These are phyloP conservation scores for Penicillium hesseltinei DNA, from an alignment of 2,329 filamentous ascomycete species.

Conservation along the genomic window DNA sequence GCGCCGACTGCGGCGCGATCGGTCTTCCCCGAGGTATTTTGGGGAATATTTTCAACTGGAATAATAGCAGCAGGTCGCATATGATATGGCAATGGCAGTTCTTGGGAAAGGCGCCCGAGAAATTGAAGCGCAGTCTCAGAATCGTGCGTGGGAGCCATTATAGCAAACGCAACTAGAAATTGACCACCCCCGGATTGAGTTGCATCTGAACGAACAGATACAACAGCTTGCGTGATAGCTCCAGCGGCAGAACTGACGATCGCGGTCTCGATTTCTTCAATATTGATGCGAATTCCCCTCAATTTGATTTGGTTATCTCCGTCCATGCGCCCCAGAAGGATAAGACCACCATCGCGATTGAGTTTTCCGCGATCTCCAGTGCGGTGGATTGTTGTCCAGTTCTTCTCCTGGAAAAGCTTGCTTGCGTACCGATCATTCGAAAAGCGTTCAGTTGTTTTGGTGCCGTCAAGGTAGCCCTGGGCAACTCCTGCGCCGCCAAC, in stretches of 20 bases:
- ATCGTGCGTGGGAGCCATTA: not conserved
- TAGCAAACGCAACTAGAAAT: conserved; percentile 18
- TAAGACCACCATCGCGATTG: conserved; percentile 25
- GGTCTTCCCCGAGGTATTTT: conserved; percentile 31
- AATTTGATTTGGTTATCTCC: conserved; percentile 33
- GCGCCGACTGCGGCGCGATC: conserved; percentile 21
- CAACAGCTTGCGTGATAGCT: conserved; percentile 13
- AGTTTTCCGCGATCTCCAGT: conserved; percentile 18
- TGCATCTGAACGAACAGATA: conserved; percentile 11
- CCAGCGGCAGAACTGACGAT: conserved; percentile 29
- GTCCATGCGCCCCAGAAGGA: conserved; percentile 30
- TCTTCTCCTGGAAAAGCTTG: conserved; percentile 5
- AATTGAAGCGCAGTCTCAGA: not conserved
- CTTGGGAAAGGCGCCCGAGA: conserved; percentile 29
- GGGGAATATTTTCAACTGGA: conserved; percentile 27
- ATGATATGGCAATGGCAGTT: conserved; percentile 36
- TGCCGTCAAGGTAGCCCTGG: conserved; percentile 16
- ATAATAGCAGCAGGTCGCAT: conserved; percentile 37
- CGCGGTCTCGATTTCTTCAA: conserved; percentile 46
- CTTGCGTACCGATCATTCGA: conserved; percentile 13
- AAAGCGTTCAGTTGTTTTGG: conserved; percentile 11
- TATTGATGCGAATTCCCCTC: conserved; percentile 44
- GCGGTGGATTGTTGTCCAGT: conserved; percentile 15
- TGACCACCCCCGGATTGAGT: not conserved
- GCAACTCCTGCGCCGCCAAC: conserved; percentile 33